Conservation (phyloP, 2,329 filamentous ascomycete genomes). For the Botrytis cinerea region DNA sequence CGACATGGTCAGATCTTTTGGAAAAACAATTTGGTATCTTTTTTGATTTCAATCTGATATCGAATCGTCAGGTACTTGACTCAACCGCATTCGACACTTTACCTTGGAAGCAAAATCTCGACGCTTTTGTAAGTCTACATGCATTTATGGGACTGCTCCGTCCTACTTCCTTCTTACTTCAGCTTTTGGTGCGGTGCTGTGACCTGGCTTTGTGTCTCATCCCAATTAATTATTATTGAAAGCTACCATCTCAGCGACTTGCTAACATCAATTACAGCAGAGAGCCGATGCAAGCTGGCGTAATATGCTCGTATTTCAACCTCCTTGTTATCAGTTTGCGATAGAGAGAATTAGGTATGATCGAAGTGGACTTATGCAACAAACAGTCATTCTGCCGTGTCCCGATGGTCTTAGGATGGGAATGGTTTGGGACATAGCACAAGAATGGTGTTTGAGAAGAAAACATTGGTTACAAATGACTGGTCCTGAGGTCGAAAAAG, state of each 20-base stretch:
- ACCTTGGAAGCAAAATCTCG: slow-evolving; percentile 15
- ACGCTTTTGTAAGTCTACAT: slow-evolving; percentile 16
- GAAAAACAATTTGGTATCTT: slow-evolving; percentile 17
- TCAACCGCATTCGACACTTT: slow-evolving; percentile 1
- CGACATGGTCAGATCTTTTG: slow-evolving; percentile 19
- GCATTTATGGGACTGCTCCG: not conserved
- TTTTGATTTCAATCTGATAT: not conserved
- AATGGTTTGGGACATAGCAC: slow-evolving; percentile 23
- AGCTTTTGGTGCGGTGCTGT: not conserved
- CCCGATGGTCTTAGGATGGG: slow-evolving; percentile 22
- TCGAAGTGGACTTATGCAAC: slow-evolving; percentile 1
- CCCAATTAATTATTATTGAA: not conserved
- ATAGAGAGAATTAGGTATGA: slow-evolving; percentile 9
- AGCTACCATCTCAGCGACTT: not conserved
- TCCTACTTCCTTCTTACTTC: not conserved
- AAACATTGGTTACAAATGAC: slow-evolving; percentile 22
- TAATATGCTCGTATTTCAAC: slow-evolving; percentile 23
- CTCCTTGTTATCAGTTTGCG: slow-evolving; percentile 7
- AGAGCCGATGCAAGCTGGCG: slow-evolving; percentile 24
- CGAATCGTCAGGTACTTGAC: not conserved
- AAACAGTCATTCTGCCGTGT: slow-evolving; percentile 13
- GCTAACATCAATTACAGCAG: slow-evolving; percentile 1
- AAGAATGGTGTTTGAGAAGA: slow-evolving; percentile 21
- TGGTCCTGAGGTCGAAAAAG: slow-evolving; percentile 1
- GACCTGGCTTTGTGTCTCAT: not conserved